phyloP scores from a whole-genome alignment of 352 stramenopile species.

The Detonula confervacea region DNA sequence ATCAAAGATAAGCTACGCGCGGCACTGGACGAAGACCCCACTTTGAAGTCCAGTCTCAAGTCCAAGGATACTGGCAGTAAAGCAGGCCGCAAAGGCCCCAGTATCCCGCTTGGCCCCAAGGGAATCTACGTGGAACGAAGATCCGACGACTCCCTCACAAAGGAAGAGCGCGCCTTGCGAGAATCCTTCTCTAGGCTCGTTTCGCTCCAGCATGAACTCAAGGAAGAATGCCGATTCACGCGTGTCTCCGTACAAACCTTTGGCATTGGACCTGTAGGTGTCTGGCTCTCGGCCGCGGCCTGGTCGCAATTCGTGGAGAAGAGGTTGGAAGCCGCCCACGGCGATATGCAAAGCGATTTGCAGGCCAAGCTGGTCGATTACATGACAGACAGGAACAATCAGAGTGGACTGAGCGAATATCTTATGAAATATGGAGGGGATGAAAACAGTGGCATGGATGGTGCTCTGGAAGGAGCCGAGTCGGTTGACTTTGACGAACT shows the following conservation, averaged over 20 bases:
- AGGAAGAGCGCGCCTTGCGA: slow-evolving; percentile 37
- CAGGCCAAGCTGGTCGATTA: slow-evolving; percentile 46
- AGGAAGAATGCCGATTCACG: slow-evolving; percentile 49
- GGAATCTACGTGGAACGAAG: slow-evolving; percentile 33
- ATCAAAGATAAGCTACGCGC: slow-evolving; percentile 22
- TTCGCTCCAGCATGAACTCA: slow-evolving; percentile 46
- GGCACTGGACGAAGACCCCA: background rate
- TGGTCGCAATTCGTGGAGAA: slow-evolving; percentile 54
- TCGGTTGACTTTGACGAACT: slow-evolving; percentile 53
- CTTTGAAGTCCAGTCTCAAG: background rate
- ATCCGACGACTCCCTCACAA: slow-evolving; percentile 27
- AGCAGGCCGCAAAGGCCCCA: slow-evolving; percentile 2
- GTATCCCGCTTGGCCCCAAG: slow-evolving; percentile 38
- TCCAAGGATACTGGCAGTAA: background rate
- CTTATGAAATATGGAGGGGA: slow-evolving; percentile 6
- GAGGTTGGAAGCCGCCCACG: slow-evolving; percentile 42
- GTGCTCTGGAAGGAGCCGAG: slow-evolving; percentile 16
- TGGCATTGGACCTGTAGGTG: slow-evolving; percentile 31
- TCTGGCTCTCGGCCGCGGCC: slow-evolving; percentile 45
- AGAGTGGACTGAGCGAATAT: slow-evolving; percentile 9
- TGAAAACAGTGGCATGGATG: slow-evolving; percentile 3
- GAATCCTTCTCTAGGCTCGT: slow-evolving; percentile 43
- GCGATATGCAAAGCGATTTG: slow-evolving; percentile 50
- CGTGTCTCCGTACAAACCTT: slow-evolving; percentile 37
- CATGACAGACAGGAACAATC: slow-evolving; percentile 10